Evolutionary conservation across 2,329 filamentous ascomycete species (phyloP).

Genomic region (Nothophoma quercina): DNA sequence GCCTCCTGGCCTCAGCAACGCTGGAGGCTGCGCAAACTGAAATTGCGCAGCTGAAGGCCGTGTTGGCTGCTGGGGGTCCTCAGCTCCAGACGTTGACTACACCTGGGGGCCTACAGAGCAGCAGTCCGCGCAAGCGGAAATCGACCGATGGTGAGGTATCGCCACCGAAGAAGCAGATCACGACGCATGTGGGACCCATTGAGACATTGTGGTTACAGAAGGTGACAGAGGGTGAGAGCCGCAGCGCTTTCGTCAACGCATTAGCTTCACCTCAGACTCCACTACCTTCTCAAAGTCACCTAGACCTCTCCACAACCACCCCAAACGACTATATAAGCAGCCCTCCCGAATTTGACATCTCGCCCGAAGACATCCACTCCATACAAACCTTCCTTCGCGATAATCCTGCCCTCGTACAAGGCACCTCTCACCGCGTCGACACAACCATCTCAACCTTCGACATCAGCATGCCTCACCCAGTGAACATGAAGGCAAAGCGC

Average conservation of each 20-base stretch:
- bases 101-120: neutral
- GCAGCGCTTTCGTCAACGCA: neutral
- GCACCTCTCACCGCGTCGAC: neutral
- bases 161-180: neutral
- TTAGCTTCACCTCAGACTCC: neutral
- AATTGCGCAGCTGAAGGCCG: conserved; percentile 11
- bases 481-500: conserved; percentile 1
- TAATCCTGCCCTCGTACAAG: neutral
- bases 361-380: neutral
- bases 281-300: neutral
- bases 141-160: neutral
- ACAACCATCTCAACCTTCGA: neutral
- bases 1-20: neutral
- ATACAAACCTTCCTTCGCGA: neutral
- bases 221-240: neutral
- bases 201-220: conserved; percentile 19
- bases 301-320: neutral
- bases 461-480: neutral
- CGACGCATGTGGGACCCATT: neutral
- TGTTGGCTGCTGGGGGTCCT: neutral
- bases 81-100: neutral
- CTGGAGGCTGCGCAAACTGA: conserved; percentile 1
- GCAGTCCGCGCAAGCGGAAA: conserved; percentile 1
- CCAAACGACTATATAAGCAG: neutral
- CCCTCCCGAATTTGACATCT: neutral